phyloP scores from a whole-genome alignment of 2,329 filamentous ascomycete species.

The Penicillium sp. region DNA sequence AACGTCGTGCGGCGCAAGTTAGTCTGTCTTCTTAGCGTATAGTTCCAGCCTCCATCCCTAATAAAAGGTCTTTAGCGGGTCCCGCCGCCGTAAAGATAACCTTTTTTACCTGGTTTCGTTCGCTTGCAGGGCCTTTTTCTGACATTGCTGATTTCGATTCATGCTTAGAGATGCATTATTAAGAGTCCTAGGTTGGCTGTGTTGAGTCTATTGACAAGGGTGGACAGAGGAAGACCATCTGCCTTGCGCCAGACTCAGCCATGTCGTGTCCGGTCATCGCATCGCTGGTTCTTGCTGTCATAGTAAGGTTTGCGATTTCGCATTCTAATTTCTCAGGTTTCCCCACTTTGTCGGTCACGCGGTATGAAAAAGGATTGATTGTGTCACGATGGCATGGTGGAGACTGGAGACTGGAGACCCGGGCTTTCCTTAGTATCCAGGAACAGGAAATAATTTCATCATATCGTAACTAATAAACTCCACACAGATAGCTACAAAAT shows the following conservation, averaged over 20 bases:
- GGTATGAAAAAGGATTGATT: conserved; percentile 1
- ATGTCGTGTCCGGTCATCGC: neutral
- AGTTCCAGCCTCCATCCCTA: neutral
- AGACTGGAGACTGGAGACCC: neutral
- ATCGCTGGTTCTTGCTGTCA: conserved; percentile 14
- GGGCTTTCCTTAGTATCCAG: neutral
- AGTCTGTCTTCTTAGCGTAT: neutral
- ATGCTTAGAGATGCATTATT: neutral
- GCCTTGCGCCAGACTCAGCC: neutral
- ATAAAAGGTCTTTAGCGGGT: conserved; percentile 23
- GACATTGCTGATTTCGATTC: neutral
- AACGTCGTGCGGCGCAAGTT: conserved; percentile 11
- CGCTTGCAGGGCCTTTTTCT: neutral
- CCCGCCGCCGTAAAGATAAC: neutral
- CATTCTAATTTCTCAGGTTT: neutral
- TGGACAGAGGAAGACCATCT: neutral
- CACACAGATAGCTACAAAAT: no score
- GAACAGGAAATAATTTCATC: neutral
- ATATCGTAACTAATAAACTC: neutral
- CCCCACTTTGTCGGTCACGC: conserved; percentile 13
- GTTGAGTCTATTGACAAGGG: no score
- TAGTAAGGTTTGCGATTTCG: conserved; percentile 16
- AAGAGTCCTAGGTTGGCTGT: neutral
- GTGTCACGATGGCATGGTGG: conserved; percentile 1
- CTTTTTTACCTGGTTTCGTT: neutral